phyloP scores from a whole-genome alignment of 2,329 filamentous ascomycete species.

The Elsinoe australis region DNA sequence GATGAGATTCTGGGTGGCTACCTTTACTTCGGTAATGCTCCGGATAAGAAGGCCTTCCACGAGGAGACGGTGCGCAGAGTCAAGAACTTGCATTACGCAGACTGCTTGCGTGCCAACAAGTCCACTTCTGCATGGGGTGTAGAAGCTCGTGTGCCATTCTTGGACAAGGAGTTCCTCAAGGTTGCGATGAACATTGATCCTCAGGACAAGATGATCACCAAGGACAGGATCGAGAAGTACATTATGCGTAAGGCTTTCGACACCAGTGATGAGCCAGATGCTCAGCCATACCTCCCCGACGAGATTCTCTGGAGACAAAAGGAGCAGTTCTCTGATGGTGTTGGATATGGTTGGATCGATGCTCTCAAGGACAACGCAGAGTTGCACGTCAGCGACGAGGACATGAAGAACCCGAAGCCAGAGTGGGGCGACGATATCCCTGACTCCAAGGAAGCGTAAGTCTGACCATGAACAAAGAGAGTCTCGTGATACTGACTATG shows the following conservation, averaged over 20 bases:
- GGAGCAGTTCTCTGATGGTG: conserved; percentile 98
- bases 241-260: conserved; percentile 97
- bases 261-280: conserved; percentile 73
- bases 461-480: conserved; percentile 21
- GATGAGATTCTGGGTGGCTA: conserved; percentile 99
- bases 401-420: conserved; percentile 96
- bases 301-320: conserved; percentile 97
- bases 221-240: conserved; percentile 90
- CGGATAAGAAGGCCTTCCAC: conserved; percentile 87
- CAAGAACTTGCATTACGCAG: conserved; percentile 93
- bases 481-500: neutral
- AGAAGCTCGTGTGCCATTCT: conserved; percentile 93
- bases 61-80: conserved; percentile 88
- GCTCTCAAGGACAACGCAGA: conserved; percentile 92
- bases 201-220: conserved; percentile 88
- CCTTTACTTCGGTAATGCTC: conserved; percentile 95
- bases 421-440: conserved; percentile 92
- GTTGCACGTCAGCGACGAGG: conserved; percentile 83
- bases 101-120: conserved; percentile 97
- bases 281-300: conserved; percentile 82
- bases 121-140: conserved; percentile 97
- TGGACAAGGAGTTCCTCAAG: conserved; percentile 96
- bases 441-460: conserved; percentile 90
- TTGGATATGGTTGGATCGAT: conserved; percentile 99
- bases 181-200: conserved; percentile 90